Base-by-base conservation (phyloP, 768 basidiomycete genomes). In the Mrakia hoshinonis region DNA sequence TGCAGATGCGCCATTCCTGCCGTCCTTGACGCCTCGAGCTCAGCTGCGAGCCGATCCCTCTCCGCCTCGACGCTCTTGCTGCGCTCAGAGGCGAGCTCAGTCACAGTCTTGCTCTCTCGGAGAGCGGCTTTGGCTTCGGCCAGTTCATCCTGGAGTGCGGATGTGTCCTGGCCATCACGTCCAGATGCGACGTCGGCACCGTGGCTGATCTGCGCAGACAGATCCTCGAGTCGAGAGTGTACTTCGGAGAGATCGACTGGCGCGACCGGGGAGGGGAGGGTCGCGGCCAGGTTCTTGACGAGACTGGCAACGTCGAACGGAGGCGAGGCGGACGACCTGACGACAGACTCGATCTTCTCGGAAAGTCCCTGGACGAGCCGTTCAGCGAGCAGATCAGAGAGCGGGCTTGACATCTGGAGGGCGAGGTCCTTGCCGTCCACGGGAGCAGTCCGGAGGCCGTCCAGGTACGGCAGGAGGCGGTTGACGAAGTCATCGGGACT, bases 51-150 rank as follows among this genome's bases (percentile, higher is more conserved):
- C 13, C 66, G 36, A n/a, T 20, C 24, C 51, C 66, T 22, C 9
- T 67, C 66, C 51, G 34, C 66, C 52, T 67, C 66, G 13, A 26
- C 34, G 39, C 49, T 12, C n/a, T 51, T 12, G 38, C 34, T 26
- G 15, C 38, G 66, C 22, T 26, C 66, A 2, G 38, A 20, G 51
- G 26, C 7, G 15, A 54, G 36, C 51, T n/a, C 58, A 22, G 36
- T 18, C 31, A 38, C 36, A 11, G n/a, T 11, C n/a, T 55, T 52
- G 36, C 36, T 36, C 38, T 36, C n/a, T 26, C 24, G 66, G 12
- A 39, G 24, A 20, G 66, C 36, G 10, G 22, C n/a, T 12, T 29
- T 2, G 20, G 15, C 29, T 51, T 67, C 66, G 66, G 66, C 24
- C 20, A 55, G 9, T 11, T 52, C 36, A 34, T 49, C 20, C n/a